These are phyloP conservation scores for Gossypium trilobum DNA, from an alignment of 441 rosid genomes.

Conservation along the genomic window DNA sequence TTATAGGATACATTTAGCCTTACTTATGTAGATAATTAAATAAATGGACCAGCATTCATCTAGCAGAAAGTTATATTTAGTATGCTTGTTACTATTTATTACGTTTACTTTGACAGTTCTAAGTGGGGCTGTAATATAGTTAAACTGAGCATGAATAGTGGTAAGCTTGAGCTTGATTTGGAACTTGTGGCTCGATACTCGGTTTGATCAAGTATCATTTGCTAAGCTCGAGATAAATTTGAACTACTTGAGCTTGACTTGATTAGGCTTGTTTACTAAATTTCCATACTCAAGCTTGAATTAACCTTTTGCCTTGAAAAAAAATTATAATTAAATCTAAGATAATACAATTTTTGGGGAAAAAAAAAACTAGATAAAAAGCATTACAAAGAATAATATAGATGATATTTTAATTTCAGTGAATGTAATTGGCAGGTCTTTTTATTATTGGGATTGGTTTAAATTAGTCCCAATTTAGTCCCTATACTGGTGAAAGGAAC, in stretches of 20 bases:
- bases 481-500: neutral
- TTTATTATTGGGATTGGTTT: neutral
- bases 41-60: neutral
- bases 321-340: neutral
- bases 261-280: neutral
- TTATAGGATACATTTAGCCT: neutral
- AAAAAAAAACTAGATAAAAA: neutral
- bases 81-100: neutral
- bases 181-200: neutral
- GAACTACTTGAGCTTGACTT: neutral
- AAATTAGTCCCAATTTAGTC: neutral
- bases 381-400: neutral
- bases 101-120: neutral
- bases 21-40: neutral
- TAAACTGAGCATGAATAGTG: too few species aligned
- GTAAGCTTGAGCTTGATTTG: neutral
- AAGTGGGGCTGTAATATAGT: neutral
- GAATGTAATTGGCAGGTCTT: neutral
- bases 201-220: neutral
- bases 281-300: neutral
- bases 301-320: neutral
- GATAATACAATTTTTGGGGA: neutral
- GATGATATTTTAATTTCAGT: neutral
- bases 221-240: neutral
- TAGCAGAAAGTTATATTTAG: slow-evolving; percentile 1